Evolutionary conservation across 2,329 filamentous ascomycete species (phyloP).

Genomic region (Clonostachys rosea): DNA sequence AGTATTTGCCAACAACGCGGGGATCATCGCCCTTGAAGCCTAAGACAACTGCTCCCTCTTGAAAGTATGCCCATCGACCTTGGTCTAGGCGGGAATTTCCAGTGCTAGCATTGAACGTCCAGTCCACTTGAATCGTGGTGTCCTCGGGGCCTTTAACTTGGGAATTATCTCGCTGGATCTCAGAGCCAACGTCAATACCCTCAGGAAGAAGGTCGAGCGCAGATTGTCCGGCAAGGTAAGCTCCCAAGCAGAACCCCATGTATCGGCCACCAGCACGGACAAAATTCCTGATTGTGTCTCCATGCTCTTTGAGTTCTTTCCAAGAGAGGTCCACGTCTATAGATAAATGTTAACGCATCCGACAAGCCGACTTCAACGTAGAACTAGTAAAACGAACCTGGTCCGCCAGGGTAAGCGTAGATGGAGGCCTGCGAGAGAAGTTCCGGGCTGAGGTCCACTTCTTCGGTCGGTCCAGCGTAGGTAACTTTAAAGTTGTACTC

Average conservation of each 20-base stretch:
- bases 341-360: too few species aligned
- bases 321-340: constrained; percentile 10
- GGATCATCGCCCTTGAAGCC: constrained; percentile 5
- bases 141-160: constrained; percentile 9
- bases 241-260: constrained; percentile 17
- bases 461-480: constrained; percentile 10
- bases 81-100: constrained; percentile 5
- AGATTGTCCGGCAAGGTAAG: constrained; percentile 12
- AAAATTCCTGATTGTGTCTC: constrained; percentile 7
- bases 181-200: constrained; percentile 3
- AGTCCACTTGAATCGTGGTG: constrained; percentile 14
- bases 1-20: constrained; percentile 11
- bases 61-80: constrained; percentile 14
- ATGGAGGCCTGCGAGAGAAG: constrained; percentile 4
- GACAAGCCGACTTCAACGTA: too few species aligned
- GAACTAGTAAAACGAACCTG: neutral
- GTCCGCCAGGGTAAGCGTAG: neutral
- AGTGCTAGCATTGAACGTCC: constrained; percentile 6
- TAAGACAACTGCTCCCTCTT: constrained; percentile 13
- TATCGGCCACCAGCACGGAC: constrained; percentile 12
- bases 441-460: constrained; percentile 5
- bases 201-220: constrained; percentile 10
- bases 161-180: constrained; percentile 4
- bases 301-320: constrained; percentile 5
- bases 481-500: constrained; percentile 9